Evolutionary conservation across 2,329 filamentous ascomycete genomes (phyloP).

Genomic region (Fusarium transvaalense): DNA sequence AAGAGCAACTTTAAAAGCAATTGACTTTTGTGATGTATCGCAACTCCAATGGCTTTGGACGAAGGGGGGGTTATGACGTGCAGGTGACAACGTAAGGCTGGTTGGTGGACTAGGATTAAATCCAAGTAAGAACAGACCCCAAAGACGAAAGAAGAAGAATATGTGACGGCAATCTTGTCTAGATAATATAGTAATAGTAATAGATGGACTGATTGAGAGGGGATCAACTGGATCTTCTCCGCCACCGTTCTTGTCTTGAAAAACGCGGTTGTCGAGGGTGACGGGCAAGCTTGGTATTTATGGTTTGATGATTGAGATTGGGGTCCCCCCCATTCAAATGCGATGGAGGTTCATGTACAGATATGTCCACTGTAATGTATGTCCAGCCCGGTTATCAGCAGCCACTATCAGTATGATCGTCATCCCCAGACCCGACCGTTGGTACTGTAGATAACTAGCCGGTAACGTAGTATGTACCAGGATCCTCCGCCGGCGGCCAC

Average conservation of each 20-base stretch:
- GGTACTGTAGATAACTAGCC: slow-evolving; percentile 41
- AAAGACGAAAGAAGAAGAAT: not conserved
- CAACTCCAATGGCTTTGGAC: slow-evolving; percentile 5
- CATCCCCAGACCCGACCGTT: slow-evolving; percentile 41
- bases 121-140: slow-evolving; percentile 20
- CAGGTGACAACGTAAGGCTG: slow-evolving; percentile 26
- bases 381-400: slow-evolving; percentile 27
- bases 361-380: not conserved
- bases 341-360: not conserved
- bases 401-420: slow-evolving; percentile 39
- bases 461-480: slow-evolving; percentile 22
- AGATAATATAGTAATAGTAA: no score
- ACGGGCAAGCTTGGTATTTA: slow-evolving; percentile 41
- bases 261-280: slow-evolving; percentile 31
- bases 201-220: slow-evolving; percentile 6
- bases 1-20: slow-evolving; percentile 18
- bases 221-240: slow-evolving; percentile 32
- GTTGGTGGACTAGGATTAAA: slow-evolving; percentile 23
- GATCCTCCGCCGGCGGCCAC: slow-evolving; percentile 43
- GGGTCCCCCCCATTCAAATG: not conserved
- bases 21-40: not conserved
- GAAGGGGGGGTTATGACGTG: slow-evolving; percentile 41
- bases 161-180: slow-evolving; percentile 22
- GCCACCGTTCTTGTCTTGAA: slow-evolving; percentile 24
- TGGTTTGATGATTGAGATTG: slow-evolving; percentile 23